These are phyloP conservation scores for Sordariomycetes sp. DNA, from an alignment of 2,329 filamentous ascomycete species.

Conservation along the genomic window DNA sequence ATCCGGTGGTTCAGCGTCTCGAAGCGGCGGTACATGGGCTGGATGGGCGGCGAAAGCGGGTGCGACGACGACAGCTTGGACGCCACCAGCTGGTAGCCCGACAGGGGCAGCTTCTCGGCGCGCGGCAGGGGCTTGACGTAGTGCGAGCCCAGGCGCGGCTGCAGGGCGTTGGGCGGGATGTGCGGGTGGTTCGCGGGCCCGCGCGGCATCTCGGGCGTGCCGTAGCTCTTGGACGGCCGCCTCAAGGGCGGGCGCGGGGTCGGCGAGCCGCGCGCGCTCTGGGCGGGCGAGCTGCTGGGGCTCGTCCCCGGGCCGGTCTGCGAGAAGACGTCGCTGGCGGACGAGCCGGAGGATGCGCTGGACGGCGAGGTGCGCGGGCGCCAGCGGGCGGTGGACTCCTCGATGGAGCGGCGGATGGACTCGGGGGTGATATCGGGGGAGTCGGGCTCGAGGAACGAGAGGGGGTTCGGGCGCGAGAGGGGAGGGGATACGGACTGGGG, in stretches of 20 bases:
- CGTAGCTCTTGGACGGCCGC: slow-evolving; percentile 15
- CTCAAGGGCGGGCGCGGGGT: background rate
- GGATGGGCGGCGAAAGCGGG: slow-evolving; percentile 17
- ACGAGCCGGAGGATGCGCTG: slow-evolving; percentile 35
- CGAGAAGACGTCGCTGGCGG: slow-evolving; percentile 32
- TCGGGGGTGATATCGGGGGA: slow-evolving; percentile 34
- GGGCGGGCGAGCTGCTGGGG: slow-evolving; percentile 31
- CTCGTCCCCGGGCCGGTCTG: slow-evolving; percentile 28
- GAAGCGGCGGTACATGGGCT: slow-evolving; percentile 74
- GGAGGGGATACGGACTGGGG: background rate
- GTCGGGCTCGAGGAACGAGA: slow-evolving; percentile 49
- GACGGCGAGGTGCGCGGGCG: slow-evolving; percentile 15
- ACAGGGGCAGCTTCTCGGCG: slow-evolving; percentile 31
- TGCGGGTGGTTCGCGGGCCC: slow-evolving; percentile 24
- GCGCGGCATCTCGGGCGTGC: slow-evolving; percentile 30
- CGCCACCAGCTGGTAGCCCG: slow-evolving; percentile 55
- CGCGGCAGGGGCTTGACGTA: slow-evolving; percentile 21
- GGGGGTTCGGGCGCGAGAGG: slow-evolving; percentile 17
- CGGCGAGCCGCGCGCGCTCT: slow-evolving; percentile 19
- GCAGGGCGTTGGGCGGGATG: slow-evolving; percentile 22
- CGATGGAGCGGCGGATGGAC: slow-evolving; percentile 18
- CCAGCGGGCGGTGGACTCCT: slow-evolving; percentile 16
- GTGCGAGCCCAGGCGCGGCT: slow-evolving; percentile 15
- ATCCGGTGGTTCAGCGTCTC: slow-evolving; percentile 73
- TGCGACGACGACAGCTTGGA: slow-evolving; percentile 30